These are phyloP conservation scores for Benincasa hispida DNA, from an alignment of 306 rosid genomes.

Conservation along the genomic window DNA sequence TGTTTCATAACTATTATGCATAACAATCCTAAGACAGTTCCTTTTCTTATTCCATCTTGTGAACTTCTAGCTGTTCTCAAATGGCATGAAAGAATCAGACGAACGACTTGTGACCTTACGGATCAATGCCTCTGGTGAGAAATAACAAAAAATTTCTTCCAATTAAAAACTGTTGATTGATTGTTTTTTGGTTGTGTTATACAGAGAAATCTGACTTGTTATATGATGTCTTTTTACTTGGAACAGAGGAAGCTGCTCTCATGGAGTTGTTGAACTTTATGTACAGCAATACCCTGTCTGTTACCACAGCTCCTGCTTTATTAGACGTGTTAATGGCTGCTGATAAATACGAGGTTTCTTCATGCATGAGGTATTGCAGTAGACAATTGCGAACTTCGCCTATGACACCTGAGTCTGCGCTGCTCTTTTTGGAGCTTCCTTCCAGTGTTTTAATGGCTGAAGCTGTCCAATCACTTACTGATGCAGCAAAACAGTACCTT, in stretches of 20 bases:
- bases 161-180: background rate
- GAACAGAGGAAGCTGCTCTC: conserved; percentile 87
- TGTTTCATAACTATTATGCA: background rate
- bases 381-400: conserved; percentile 48
- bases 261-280: conserved; percentile 94
- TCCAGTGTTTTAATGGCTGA: conserved; percentile 87
- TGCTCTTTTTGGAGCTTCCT: conserved; percentile 88
- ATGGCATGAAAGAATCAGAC: conserved; percentile 96
- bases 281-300: conserved; percentile 57
- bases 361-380: conserved; percentile 92
- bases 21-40: background rate
- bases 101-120: conserved; percentile 75
- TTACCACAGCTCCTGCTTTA: conserved; percentile 62
- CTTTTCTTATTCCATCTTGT: conserved; percentile 3
- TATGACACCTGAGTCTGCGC: conserved; percentile 91
- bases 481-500: conserved; percentile 83
- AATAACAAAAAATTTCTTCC: background rate
- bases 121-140: conserved; percentile 74
- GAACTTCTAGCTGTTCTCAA: conserved; percentile 63
- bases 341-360: conserved; percentile 91
- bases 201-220: background rate
- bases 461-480: conserved; percentile 83
- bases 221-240: conserved; percentile 12
- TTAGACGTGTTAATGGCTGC: conserved; percentile 96
- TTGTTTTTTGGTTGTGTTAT: background rate